phyloP scores from a whole-genome alignment of 148 eudicot species.

The Camellia sinensis region DNA sequence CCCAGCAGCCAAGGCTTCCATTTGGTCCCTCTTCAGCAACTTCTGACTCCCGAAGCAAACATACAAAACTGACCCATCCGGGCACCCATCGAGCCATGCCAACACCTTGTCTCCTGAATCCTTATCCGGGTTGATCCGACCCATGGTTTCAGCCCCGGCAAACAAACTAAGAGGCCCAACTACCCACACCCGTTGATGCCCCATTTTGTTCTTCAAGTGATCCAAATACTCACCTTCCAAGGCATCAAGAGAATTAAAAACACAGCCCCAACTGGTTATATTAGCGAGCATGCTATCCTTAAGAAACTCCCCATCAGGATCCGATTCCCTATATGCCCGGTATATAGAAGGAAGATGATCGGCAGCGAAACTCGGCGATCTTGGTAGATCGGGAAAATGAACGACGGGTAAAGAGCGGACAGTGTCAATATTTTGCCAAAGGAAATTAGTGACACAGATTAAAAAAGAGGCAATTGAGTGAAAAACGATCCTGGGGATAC shows the following conservation, averaged over 20 bases:
- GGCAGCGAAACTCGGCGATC: constrained; percentile 32
- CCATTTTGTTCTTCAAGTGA: constrained; percentile 25
- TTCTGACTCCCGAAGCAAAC: constrained; percentile 74
- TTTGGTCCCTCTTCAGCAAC: constrained; percentile 41
- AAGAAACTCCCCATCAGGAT: constrained; percentile 23
- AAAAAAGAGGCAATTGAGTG: constrained; percentile 33
- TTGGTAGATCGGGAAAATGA: constrained; percentile 37
- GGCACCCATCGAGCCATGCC: constrained; percentile 58
- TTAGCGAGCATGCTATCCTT: constrained; percentile 34
- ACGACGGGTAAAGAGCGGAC: background rate
- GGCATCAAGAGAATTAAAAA: constrained; percentile 41
- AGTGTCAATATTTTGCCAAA: constrained; percentile 21
- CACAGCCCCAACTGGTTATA: constrained; percentile 40
- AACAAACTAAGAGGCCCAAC: constrained; percentile 47
- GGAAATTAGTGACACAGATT: constrained; percentile 9
- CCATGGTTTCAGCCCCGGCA: constrained; percentile 16
- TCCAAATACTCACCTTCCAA: constrained; percentile 49
- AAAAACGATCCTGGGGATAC: constrained; percentile 49
- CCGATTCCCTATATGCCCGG: constrained; percentile 30
- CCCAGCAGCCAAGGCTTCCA: constrained; percentile 52
- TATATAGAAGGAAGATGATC: constrained; percentile 48
- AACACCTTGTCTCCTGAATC: constrained; percentile 14
- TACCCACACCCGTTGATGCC: constrained; percentile 33
- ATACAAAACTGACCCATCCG: constrained; percentile 51
- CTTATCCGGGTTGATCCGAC: constrained; percentile 17